A percentile compares a stretch with the other conserved stretches of the same genome.
Conservation (phyloP, 352 stramenopile genomes). For the Phytophthora fragariaefolia region DNA sequence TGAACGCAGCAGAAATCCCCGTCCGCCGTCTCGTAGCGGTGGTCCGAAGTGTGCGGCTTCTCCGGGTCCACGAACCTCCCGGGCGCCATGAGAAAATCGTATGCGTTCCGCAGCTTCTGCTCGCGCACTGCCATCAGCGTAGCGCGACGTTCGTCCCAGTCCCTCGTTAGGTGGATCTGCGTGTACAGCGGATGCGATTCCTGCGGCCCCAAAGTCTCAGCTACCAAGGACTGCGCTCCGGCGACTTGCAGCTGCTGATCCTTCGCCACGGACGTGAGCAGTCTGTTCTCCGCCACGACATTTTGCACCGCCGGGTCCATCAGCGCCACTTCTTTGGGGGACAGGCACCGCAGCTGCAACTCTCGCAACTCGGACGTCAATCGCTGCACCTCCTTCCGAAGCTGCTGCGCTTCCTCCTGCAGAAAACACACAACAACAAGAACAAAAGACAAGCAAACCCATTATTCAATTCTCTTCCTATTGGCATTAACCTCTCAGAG, state of each 20-base stretch:
- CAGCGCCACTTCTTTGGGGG: conserved; percentile 18
- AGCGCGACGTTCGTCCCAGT: conserved; percentile 35
- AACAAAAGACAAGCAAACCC: background rate
- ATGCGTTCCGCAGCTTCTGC: conserved; percentile 29
- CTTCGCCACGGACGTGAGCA: conserved; percentile 36
- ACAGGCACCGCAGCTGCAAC: conserved; percentile 13
- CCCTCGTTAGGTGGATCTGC: conserved; percentile 21
- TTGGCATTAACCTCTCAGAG: too few relatives aligned
- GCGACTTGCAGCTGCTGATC: conserved; percentile 46
- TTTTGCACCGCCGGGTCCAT: conserved; percentile 19
- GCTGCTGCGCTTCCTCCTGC: conserved; percentile 35
- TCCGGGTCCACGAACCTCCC: conserved; percentile 25
- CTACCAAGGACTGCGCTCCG: conserved; percentile 40
- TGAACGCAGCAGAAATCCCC: conserved; percentile 35
- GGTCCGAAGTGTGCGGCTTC: conserved; percentile 20
- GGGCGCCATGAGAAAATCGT: conserved; percentile 31
- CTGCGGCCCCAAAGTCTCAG: conserved; percentile 12
- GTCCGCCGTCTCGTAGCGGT: conserved; percentile 24
- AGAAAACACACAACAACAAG: too few relatives aligned
- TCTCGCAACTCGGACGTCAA: conserved; percentile 29
- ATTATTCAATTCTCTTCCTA: background rate
- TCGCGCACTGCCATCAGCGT: conserved; percentile 33
- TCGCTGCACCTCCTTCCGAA: conserved; percentile 19
- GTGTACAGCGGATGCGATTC: conserved; percentile 33
- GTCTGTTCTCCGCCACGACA: conserved; percentile 28